Base-by-base conservation (phyloP, 257 asterid genomes). In the Schizonepeta tenuifolia region DNA sequence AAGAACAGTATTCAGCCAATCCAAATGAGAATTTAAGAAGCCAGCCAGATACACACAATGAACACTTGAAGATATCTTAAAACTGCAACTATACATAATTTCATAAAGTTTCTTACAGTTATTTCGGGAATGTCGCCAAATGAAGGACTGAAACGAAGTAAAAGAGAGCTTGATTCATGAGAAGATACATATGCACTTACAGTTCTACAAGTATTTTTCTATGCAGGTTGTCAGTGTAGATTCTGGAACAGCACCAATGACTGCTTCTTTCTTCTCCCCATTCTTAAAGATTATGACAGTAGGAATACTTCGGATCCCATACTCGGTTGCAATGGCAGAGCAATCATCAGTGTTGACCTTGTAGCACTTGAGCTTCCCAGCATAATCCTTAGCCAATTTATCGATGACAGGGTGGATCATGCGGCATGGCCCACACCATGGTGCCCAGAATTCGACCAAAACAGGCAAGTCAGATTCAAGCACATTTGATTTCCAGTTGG, bases 381-480 rank as follows among this genome's bases (percentile, higher is more conserved):
- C 70, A 35, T 84, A 94, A 6, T 84, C 72, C 84, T 86, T 86
- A 9, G 98, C 95, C 69, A 94, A 85, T 57, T 94, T 91, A 65
- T 89, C 95, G 6, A 94, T 84, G 55, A 92, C 81, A 0, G 97
- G 96, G 73, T 89, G 96, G 75, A 94, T 89, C 91, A 91, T 94
- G 58, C 95, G 92, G 80, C 98, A 93, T 0, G 98, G 98, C 21
- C 98, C 98, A 50, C 97, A 93, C 98, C 98, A 93, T 0, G 98
- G 98, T 44, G 98, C 98, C 98, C 98, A 93, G 69, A 90, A 93
- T 78, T 93, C 98, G 38, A 93, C 96, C 78, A 93, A 67, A 63
- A 93, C 98, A 14, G 98, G 96, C 18, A 33, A 4, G 20, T 82
- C 76, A 18, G 79, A 77, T 51, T 80, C 90, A 0, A 93, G 85